A percentile compares a stretch with the other conserved stretches of the same genome.
phyloP scores from a whole-genome alignment of 2,329 filamentous ascomycete genomes.

The Magnaporthiopsis rhizophila region DNA sequence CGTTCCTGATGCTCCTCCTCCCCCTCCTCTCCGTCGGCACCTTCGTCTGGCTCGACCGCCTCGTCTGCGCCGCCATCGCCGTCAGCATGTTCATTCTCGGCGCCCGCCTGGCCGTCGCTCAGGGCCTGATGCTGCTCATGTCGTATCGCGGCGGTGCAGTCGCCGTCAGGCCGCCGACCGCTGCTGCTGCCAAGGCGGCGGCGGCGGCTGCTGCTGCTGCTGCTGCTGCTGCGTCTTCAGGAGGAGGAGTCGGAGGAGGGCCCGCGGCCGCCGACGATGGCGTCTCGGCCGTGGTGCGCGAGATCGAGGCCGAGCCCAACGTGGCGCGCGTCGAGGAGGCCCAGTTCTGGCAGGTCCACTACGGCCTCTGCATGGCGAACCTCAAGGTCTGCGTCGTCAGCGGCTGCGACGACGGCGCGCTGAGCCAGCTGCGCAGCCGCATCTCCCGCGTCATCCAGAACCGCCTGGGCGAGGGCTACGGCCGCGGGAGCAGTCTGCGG shows the following conservation, averaged over 20 bases:
- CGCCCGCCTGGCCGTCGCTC: slow-evolving; percentile 70
- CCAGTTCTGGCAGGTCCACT: slow-evolving; percentile 98
- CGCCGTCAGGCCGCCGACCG: slow-evolving; percentile 1
- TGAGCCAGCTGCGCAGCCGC: slow-evolving; percentile 66
- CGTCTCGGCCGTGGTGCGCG: slow-evolving; percentile 68
- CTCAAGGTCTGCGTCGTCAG: slow-evolving; percentile 65
- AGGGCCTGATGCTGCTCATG: slow-evolving; percentile 95
- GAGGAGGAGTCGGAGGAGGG: slow-evolving; percentile 7
- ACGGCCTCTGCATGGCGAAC: slow-evolving; percentile 93
- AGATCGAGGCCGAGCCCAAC: slow-evolving; percentile 73
- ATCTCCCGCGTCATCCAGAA: slow-evolving; percentile 76
- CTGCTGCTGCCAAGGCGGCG: slow-evolving; percentile 15
- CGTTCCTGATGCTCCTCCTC: slow-evolving; percentile 62
- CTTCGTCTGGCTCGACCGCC: slow-evolving; percentile 75
- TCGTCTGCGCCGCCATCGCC: slow-evolving; percentile 74
- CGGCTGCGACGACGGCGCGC: slow-evolving; percentile 60
- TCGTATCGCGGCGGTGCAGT: slow-evolving; percentile 48
- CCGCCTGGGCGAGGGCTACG: slow-evolving; percentile 80
- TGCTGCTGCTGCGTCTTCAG: slow-evolving; percentile 19
- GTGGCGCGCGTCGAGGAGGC: slow-evolving; percentile 79
- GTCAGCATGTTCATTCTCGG: slow-evolving; percentile 84
- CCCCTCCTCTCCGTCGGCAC: slow-evolving; percentile 74
- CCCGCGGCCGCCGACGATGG: slow-evolving; percentile 5
- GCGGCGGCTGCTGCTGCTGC: slow-evolving; percentile 17
- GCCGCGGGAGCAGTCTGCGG: slow-evolving; percentile 64